Conservation (phyloP, 2,329 filamentous ascomycete species). For the Diaporthe sp. region DNA sequence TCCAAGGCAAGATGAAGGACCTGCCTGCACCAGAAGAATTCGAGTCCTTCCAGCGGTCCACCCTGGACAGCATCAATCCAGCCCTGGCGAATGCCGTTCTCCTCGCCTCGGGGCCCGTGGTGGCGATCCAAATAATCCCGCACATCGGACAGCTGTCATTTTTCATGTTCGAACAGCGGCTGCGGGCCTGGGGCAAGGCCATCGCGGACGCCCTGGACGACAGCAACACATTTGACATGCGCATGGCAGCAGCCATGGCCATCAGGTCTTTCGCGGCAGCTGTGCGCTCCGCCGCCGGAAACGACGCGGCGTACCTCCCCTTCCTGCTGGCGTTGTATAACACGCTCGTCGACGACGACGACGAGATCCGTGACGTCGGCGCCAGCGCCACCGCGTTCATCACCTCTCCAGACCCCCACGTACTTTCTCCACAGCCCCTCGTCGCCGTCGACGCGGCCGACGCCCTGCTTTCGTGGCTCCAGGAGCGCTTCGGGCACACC, state of each 20-base stretch:
- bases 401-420: not conserved
- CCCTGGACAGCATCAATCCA: slow-evolving; percentile 59
- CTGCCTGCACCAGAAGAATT: slow-evolving; percentile 54
- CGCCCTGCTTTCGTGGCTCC: slow-evolving; percentile 60
- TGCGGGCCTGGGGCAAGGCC: slow-evolving; percentile 62
- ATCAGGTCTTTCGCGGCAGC: slow-evolving; percentile 64
- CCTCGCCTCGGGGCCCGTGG: slow-evolving; percentile 61
- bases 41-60: slow-evolving; percentile 50
- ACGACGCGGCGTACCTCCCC: slow-evolving; percentile 60
- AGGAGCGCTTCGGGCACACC: slow-evolving; percentile 50
- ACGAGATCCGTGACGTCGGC: slow-evolving; percentile 71
- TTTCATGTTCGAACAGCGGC: slow-evolving; percentile 41
- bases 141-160: slow-evolving; percentile 40
- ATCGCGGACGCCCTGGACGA: slow-evolving; percentile 63
- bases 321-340: slow-evolving; percentile 79
- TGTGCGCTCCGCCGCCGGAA: slow-evolving; percentile 45
- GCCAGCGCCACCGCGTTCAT: slow-evolving; percentile 32
- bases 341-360: slow-evolving; percentile 89
- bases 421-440: slow-evolving; percentile 48
- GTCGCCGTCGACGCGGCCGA: slow-evolving; percentile 63
- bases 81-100: slow-evolving; percentile 64
- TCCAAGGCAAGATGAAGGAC: slow-evolving; percentile 43
- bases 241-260: slow-evolving; percentile 70
- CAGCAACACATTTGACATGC: slow-evolving; percentile 73
- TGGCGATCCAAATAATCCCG: slow-evolving; percentile 51